These are phyloP conservation scores for Macrotyloma uniflorum DNA, from an alignment of 306 rosid genomes.

Conservation along the genomic window DNA sequence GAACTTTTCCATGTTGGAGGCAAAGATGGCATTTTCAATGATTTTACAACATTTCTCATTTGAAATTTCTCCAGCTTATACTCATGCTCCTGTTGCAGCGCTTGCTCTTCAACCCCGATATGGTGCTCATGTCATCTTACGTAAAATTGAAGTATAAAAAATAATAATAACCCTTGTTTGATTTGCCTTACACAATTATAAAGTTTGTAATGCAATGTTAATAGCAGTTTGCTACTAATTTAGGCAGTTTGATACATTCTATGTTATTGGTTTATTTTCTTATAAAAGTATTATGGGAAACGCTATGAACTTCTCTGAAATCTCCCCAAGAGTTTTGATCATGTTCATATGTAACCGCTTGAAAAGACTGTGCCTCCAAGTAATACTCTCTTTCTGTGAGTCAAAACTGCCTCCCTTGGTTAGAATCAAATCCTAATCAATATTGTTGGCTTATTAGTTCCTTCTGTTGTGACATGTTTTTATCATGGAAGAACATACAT, in stretches of 20 bases:
- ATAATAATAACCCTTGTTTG: neutral
- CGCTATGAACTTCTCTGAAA: neutral
- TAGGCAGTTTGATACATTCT: neutral
- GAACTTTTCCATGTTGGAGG: neutral
- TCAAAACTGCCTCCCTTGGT: too few species aligned
- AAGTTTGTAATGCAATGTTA: neutral
- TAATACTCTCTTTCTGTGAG: too few species aligned
- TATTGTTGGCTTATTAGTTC: too few species aligned
- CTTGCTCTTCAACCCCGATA: neutral
- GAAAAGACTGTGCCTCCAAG: neutral
- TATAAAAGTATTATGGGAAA: neutral
- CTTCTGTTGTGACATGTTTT: too few species aligned
- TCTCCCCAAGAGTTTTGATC: neutral
- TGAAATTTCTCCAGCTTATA: constrained; percentile 22
- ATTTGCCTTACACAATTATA: neutral
- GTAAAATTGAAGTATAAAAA: neutral
- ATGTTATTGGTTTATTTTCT: neutral
- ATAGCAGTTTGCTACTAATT: neutral
- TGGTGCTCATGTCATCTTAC: neutral
- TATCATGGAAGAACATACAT: too few species aligned
- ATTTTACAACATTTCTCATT: constrained; percentile 27
- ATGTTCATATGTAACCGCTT: neutral
- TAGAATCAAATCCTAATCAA: too few species aligned
- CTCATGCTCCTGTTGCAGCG: neutral
- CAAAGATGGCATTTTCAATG: neutral